phyloP scores from a whole-genome alignment of 2,329 filamentous ascomycete genomes.

The Colletotrichum truncatum region DNA sequence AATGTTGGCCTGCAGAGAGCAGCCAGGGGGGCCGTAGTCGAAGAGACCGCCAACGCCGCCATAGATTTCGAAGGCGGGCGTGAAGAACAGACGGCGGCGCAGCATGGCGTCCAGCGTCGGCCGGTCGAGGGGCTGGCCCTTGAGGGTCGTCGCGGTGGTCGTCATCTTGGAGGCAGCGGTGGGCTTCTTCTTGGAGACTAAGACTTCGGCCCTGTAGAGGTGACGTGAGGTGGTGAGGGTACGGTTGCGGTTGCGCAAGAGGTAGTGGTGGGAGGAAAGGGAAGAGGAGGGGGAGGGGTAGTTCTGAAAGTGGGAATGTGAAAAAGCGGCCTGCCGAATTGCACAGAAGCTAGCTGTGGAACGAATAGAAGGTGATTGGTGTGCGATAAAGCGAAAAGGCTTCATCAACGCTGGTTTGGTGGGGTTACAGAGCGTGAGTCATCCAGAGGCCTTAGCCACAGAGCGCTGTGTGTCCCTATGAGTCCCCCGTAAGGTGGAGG shows the following conservation, averaged over 20 bases:
- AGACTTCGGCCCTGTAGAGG: slow-evolving; percentile 23
- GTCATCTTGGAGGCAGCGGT: slow-evolving; percentile 49
- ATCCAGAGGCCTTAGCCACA: slow-evolving; percentile 16
- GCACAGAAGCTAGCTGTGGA: slow-evolving; percentile 32
- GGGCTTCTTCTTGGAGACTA: slow-evolving; percentile 6
- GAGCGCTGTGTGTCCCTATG: background rate
- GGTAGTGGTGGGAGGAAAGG: slow-evolving; percentile 9
- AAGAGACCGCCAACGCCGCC: slow-evolving; percentile 88
- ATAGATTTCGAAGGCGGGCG: slow-evolving; percentile 95
- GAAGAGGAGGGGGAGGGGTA: slow-evolving; percentile 29
- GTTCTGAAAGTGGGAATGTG: slow-evolving; percentile 21
- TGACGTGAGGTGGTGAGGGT: slow-evolving; percentile 24
- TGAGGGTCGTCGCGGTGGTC: slow-evolving; percentile 76
- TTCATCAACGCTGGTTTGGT: slow-evolving; percentile 30
- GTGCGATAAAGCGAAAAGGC: slow-evolving; percentile 28
- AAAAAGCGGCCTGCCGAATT: slow-evolving; percentile 32
- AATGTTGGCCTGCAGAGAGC: slow-evolving; percentile 86
- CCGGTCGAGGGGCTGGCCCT: slow-evolving; percentile 90
- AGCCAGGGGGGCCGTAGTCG: slow-evolving; percentile 92
- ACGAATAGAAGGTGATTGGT: slow-evolving; percentile 31
- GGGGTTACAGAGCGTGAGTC: slow-evolving; percentile 30
- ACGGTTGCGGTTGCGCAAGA: slow-evolving; percentile 3
- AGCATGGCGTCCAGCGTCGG: slow-evolving; percentile 84
- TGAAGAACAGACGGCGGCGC: slow-evolving; percentile 91
- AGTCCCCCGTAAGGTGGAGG: background rate